Evolutionary conservation across 164 flowering plant genomes (phyloP).

Genomic region (Vitis amurensis): DNA sequence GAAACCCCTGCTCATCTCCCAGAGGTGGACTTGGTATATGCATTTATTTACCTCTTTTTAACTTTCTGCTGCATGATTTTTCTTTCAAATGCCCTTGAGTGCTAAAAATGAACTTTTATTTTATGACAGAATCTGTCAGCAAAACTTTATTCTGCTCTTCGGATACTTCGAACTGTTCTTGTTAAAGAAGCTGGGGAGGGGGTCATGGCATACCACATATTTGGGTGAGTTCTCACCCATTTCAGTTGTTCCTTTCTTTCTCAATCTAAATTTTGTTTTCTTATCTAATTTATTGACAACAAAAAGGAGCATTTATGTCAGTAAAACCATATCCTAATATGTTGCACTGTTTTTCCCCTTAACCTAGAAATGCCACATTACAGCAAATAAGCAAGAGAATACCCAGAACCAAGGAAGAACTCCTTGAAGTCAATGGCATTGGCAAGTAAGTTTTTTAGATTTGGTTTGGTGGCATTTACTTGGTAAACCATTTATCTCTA

Average conservation of each 20-base stretch:
- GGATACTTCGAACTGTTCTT: slow-evolving; percentile 65
- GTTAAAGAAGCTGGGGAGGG: slow-evolving; percentile 76
- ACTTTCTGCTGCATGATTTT: background rate
- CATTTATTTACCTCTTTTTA: background rate
- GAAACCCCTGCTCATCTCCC: slow-evolving; percentile 49
- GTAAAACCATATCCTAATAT: no score
- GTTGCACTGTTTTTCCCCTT: no score
- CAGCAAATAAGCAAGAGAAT: no score
- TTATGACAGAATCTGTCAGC: slow-evolving; percentile 66
- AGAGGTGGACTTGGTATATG: slow-evolving; percentile 58
- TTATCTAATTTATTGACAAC: no score
- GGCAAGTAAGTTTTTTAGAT: no score
- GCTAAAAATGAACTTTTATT: slow-evolving; percentile 1
- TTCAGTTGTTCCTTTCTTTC: background rate
- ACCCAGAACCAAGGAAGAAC: no score
- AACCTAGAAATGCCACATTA: no score
- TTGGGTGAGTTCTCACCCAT: slow-evolving; percentile 43
- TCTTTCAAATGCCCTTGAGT: background rate
- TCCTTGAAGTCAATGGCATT: no score
- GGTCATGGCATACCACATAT: slow-evolving; percentile 77
- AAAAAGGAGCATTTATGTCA: no score
- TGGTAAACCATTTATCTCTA: no score
- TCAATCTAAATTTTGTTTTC: background rate
- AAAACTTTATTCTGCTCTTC: slow-evolving; percentile 60
- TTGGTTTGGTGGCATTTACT: no score